These are phyloP conservation scores for Blepharisma japonicum DNA, from an alignment of 73 alveolate species.

Conservation along the genomic window DNA sequence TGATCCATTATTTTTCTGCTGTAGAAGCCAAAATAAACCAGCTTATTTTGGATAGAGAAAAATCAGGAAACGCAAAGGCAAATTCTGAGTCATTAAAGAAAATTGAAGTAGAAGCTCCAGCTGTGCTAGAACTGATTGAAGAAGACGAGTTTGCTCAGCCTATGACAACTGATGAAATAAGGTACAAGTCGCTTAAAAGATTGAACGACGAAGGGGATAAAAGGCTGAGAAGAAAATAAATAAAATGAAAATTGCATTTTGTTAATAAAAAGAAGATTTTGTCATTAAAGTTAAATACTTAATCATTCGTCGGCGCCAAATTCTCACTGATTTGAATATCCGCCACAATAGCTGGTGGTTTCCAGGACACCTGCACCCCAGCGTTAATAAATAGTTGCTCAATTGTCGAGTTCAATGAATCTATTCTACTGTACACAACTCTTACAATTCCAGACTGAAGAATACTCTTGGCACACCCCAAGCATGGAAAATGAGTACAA, in stretches of 20 bases:
- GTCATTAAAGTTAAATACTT: too few species aligned
- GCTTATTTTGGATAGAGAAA: background rate
- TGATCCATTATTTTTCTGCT: background rate
- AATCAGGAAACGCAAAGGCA: background rate
- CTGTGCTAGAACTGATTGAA: background rate
- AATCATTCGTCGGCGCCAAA: too few species aligned
- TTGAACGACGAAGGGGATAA: background rate
- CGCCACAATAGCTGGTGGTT: too few species aligned
- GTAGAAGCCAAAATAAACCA: background rate
- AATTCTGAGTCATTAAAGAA: background rate
- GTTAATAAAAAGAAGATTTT: too few species aligned
- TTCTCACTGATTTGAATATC: too few species aligned
- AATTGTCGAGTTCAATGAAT: background rate
- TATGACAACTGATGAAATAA: slow-evolving; percentile 23
- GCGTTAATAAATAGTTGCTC: too few species aligned
- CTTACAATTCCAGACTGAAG: slow-evolving; percentile 41
- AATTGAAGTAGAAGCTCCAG: slow-evolving; percentile 11
- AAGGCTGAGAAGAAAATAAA: slow-evolving; percentile 15
- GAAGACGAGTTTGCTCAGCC: slow-evolving; percentile 2
- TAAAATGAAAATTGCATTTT: background rate
- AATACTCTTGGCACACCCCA: slow-evolving; percentile 58
- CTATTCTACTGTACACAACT: background rate
- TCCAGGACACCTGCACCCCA: too few species aligned
- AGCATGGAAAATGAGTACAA: slow-evolving; percentile 60
- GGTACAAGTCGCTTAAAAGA: background rate